Base-by-base conservation (phyloP, 2,329 filamentous ascomycete species). In the Stenocarpella maydis region DNA sequence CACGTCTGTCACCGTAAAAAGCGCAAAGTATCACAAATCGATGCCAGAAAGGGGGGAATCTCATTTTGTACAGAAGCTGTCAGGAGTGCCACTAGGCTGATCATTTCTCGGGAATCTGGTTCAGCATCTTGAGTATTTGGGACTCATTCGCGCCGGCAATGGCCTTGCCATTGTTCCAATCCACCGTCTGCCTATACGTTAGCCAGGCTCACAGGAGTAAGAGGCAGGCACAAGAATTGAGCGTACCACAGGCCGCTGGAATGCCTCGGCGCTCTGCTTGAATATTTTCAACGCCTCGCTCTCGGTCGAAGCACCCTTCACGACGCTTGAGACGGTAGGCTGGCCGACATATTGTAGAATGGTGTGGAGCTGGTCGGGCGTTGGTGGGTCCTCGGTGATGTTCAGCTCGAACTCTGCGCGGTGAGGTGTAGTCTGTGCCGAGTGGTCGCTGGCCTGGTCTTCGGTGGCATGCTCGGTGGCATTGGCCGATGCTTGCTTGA, bases 81-180 rank as follows among this genome's bases (percentile, higher is more conserved):
- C 60, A 34, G 53, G 53, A 58, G 61, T 28, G 45, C 45, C 15
- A 39, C 70, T 64, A 50, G 7, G 14, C 9, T 15, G 17, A 52
- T 53, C 73, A 69, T 54, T 71, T 73, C 68, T 77, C 75, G 28
- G 75, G 74, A 67, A 89, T 79, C 69, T 87, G 84, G 69, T 89
- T 87, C 65, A 98, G 81, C 80, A 97, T 85, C 81, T 92, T 94
- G 77, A 97, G 81, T 71, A 98, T 98, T 82, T 95, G 92, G 19
- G 94, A 97, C 83, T 97, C 91, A 73, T 92, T 90, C 63, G 92
- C 93, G 24, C 93, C 93, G 31, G 88, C 83, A 82, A 92, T 84
- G 55, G 91, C 95, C 79, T 90, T 92, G 73, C 95, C 96, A 79
- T 95, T 95, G 78, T 92, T 93, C 96, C 96, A 98, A 79, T 98